Evolutionary conservation across 2,329 filamentous ascomycete species (phyloP), one percentile per base, ranked within the genome.

Genomic region (Fusarium heterosporum): DNA sequence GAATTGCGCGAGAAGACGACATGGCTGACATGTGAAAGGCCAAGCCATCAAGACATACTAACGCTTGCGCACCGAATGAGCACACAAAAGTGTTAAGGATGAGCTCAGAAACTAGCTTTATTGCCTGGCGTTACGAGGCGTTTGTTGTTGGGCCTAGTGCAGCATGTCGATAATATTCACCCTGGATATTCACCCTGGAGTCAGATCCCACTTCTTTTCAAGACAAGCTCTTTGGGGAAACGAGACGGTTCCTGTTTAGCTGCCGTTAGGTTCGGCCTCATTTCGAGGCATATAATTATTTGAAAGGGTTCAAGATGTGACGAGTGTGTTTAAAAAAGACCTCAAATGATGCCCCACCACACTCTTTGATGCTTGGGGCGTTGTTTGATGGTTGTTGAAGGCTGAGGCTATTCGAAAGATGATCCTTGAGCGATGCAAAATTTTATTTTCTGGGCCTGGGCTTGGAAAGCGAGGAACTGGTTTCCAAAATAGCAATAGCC

Each of bases 121-220:
- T 55, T 36, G 34, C 34, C 50, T 50, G 43, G 61, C 45, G 30
- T 49, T 34, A 38, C 19, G 62, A 61, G 57, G 63, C 64, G 57
- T 50, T 45, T 36, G 38, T 41, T 65, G 62, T 66, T 61, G 62
- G 55, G 61, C 30, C 45, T 62, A 62, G 60, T 22, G 50, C 28
- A n/a, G n/a, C 34, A 16, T 52, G 19, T 41, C 43, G 28, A 17
- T n/a, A 19, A 42, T 34, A 17, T 19, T 47, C 55, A 60, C 42
- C 55, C 55, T 61, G 29, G 29, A 42, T 34, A 17, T 19, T 47
- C 55, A 60, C 42, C 55, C 55, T 61, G 29, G 46, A 61, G 55
- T 47, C 45, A 43, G 32, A 34, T 34, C n/a, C 32, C 32, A 34
- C 32, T n/a, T n/a, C 34, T 36, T 36, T 36, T 36, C 34, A 36